phyloP scores from a whole-genome alignment of 2,329 filamentous ascomycete species.

The Mycosphaerella sp. region DNA sequence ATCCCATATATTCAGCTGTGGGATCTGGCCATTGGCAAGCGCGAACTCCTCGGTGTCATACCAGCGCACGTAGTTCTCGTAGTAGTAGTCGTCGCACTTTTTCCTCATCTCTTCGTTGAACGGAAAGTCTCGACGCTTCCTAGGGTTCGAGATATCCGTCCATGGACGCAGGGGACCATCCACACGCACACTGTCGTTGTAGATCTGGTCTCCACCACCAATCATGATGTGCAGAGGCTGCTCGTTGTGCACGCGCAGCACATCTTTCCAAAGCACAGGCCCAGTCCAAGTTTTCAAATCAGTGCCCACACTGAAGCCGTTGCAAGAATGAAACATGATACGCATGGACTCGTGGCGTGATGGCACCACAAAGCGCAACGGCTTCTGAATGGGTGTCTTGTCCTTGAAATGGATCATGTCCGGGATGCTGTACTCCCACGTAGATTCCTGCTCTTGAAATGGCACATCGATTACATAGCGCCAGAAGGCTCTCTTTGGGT shows the following conservation, averaged over 20 bases:
- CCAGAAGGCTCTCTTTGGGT: conserved; percentile 54
- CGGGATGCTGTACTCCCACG: conserved; percentile 72
- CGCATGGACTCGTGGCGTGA: conserved; percentile 59
- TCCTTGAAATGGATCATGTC: conserved; percentile 46
- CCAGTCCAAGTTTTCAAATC: conserved; percentile 58
- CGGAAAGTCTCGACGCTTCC: conserved; percentile 53
- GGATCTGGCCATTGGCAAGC: conserved; percentile 55
- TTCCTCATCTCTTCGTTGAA: conserved; percentile 60
- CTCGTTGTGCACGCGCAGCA: conserved; percentile 53
- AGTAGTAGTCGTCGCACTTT: conserved; percentile 57
- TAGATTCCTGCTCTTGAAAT: conserved; percentile 65
- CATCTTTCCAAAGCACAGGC: conserved; percentile 57
- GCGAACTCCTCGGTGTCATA: conserved; percentile 64
- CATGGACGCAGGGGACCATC: conserved; percentile 67
- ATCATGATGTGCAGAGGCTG: conserved; percentile 65
- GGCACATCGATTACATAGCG: conserved; percentile 55
- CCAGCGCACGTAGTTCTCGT: conserved; percentile 56
- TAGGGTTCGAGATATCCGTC: conserved; percentile 56
- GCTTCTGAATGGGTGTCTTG: conserved; percentile 21
- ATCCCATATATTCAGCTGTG: conserved; percentile 62
- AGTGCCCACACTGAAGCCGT: conserved; percentile 61
- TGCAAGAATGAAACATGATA: conserved; percentile 65
- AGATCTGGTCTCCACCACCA: conserved; percentile 84
- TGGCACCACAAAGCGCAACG: conserved; percentile 53
- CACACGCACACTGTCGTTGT: conserved; percentile 74